Conservation (phyloP, 306 rosid genomes). For the Rubus idaeus region DNA sequence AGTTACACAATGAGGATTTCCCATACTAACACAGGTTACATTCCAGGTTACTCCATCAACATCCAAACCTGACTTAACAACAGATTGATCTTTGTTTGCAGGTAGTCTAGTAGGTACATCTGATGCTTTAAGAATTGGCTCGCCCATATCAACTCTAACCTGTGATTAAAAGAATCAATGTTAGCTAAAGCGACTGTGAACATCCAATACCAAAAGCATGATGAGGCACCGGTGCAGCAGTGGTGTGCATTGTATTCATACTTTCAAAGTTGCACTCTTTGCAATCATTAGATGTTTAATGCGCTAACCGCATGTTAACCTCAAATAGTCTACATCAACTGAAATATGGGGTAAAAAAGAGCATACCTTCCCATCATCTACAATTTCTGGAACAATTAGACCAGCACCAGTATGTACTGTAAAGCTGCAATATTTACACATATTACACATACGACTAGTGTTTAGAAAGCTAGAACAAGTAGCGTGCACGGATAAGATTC, state of each 20-base stretch:
- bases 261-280: background rate
- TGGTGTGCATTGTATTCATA: background rate
- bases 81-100: conserved; percentile 56
- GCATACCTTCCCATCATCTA: conserved; percentile 72
- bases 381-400: conserved; percentile 76
- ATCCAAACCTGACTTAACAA: conserved; percentile 59
- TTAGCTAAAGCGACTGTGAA: conserved; percentile 17
- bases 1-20: conserved; percentile 90
- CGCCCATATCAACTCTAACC: conserved; percentile 98
- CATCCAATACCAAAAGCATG: conserved; percentile 10
- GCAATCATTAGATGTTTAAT: background rate
- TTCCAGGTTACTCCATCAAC: conserved; percentile 85
- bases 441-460: background rate
- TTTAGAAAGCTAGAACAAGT: background rate
- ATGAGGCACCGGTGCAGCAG: background rate
- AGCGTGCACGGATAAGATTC: background rate
- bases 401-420: conserved; percentile 93
- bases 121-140: conserved; percentile 79
- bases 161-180: conserved; percentile 35
- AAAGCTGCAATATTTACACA: conserved; percentile 48
- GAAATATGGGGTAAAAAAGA: background rate
- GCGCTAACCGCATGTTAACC: conserved; percentile 11
- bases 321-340: conserved; percentile 20
- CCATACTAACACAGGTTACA: conserved; percentile 96
- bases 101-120: conserved; percentile 74